These are phyloP conservation scores for Diaporthe ilicicola DNA, from an alignment of 2,329 filamentous ascomycete species.

Conservation along the genomic window DNA sequence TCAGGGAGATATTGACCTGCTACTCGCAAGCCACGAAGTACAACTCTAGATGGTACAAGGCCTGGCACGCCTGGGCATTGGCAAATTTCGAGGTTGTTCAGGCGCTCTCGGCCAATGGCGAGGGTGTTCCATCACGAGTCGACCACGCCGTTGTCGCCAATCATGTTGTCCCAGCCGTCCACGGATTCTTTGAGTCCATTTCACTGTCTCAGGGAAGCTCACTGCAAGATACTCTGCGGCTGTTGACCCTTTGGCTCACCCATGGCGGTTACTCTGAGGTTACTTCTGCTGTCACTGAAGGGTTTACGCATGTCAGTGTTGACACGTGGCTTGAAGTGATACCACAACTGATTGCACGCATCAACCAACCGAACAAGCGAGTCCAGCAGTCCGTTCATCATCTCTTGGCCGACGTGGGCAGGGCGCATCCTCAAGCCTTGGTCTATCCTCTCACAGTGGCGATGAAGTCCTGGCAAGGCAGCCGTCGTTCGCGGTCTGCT, in stretches of 20 bases:
- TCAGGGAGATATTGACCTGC: slow-evolving; percentile 88
- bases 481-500: slow-evolving; percentile 85
- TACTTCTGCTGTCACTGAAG: slow-evolving; percentile 86
- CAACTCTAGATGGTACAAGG: slow-evolving; percentile 97
- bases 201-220: slow-evolving; percentile 90
- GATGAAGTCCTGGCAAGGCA: slow-evolving; percentile 90
- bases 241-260: slow-evolving; percentile 95
- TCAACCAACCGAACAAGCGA: slow-evolving; percentile 91
- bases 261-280: slow-evolving; percentile 91
- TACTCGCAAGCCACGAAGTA: slow-evolving; percentile 93
- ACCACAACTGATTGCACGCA: slow-evolving; percentile 94
- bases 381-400: slow-evolving; percentile 93
- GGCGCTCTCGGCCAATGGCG: slow-evolving; percentile 73
- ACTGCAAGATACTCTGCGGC: slow-evolving; percentile 89
- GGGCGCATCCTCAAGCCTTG: slow-evolving; percentile 92
- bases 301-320: slow-evolving; percentile 89
- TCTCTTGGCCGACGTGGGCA: slow-evolving; percentile 89
- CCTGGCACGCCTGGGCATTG: slow-evolving; percentile 98
- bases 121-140: slow-evolving; percentile 55
- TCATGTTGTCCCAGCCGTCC: slow-evolving; percentile 93
- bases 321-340: slow-evolving; percentile 99
- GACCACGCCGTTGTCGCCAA: slow-evolving; percentile 78
- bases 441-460: slow-evolving; percentile 98
- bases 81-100: slow-evolving; percentile 99
- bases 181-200: slow-evolving; percentile 98